These are phyloP conservation scores for Cyberlindnera mrakii DNA, from an alignment of 805 yeast genomes.

Conservation along the genomic window DNA sequence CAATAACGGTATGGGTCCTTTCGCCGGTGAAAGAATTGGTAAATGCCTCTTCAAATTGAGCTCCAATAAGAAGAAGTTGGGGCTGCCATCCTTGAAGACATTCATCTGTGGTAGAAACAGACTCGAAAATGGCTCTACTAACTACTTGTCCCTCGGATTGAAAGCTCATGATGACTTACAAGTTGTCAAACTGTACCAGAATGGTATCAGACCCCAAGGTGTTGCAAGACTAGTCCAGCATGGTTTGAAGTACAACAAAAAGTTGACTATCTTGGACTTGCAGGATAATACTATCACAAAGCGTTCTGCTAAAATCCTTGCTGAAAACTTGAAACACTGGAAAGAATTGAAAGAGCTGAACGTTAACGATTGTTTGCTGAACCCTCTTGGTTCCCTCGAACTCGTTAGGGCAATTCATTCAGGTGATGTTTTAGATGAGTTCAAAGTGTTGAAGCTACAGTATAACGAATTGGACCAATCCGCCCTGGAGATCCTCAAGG, in stretches of 20 bases:
- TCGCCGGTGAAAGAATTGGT: constrained; percentile 93
- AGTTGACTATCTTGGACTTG: constrained; percentile 67
- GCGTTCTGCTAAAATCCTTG: constrained; percentile 58
- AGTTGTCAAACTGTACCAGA: constrained; percentile 80
- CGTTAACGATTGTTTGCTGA: constrained; percentile 83
- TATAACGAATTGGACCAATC: constrained; percentile 77
- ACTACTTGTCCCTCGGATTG: constrained; percentile 77
- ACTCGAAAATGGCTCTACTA: constrained; percentile 90
- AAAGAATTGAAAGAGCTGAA: constrained; percentile 64
- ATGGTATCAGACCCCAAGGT: constrained; percentile 96
- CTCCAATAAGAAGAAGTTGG: constrained; percentile 46
- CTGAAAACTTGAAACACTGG: constrained; percentile 61
- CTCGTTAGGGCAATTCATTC: constrained; percentile 45
- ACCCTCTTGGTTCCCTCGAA: constrained; percentile 64
- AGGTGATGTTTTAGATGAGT: constrained; percentile 30
- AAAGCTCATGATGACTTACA: constrained; percentile 72
- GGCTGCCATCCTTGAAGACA: constrained; percentile 56
- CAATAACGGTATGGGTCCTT: constrained; percentile 98
- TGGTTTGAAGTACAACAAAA: constrained; percentile 60
- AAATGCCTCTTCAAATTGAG: constrained; percentile 72
- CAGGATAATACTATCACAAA: constrained; percentile 93
- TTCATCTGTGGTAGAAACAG: constrained; percentile 97
- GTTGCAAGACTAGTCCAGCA: constrained; percentile 63
- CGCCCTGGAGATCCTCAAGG: constrained; percentile 53
- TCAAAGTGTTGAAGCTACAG: constrained; percentile 68